phyloP scores from a whole-genome alignment of 768 basidiomycete genomes.

The Gymnopilus junonius region DNA sequence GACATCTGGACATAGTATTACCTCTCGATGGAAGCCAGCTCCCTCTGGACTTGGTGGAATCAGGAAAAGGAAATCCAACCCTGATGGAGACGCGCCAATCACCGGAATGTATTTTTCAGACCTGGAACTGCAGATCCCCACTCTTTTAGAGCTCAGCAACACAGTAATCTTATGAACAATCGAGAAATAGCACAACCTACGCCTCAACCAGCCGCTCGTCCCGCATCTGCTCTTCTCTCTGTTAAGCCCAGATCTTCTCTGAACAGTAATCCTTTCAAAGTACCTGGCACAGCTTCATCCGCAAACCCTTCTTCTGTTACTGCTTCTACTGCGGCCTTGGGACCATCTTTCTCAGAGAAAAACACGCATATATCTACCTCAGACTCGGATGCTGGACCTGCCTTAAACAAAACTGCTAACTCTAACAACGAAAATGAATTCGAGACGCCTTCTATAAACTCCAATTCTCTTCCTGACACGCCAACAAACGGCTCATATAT shows the following conservation, averaged over 20 bases:
- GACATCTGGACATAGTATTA: background rate
- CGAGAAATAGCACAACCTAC: constrained; percentile 24
- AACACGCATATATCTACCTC: constrained; percentile 34
- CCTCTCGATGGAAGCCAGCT: background rate
- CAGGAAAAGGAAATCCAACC: constrained; percentile 13
- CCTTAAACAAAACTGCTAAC: background rate
- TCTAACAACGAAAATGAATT: constrained; percentile 1
- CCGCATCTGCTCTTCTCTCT: constrained; percentile 23
- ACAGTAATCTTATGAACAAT: background rate
- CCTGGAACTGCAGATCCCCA: constrained; percentile 36
- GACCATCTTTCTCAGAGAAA: constrained; percentile 9
- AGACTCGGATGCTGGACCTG: background rate
- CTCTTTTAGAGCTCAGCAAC: constrained; percentile 6
- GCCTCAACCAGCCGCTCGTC: constrained; percentile 24
- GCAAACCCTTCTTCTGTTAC: constrained; percentile 17
- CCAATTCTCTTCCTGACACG: background rate
- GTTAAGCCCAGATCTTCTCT: constrained; percentile 9
- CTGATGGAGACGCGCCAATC: constrained; percentile 9
- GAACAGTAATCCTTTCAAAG: background rate
- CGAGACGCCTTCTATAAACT: background rate
- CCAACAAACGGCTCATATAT: background rate
- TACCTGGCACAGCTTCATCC: constrained; percentile 14
- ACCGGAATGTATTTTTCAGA: constrained; percentile 11
- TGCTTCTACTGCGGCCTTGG: constrained; percentile 2
- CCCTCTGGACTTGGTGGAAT: constrained; percentile 17